phyloP scores from a whole-genome alignment of 441 rosid species.

The Macaranga tanarius region DNA sequence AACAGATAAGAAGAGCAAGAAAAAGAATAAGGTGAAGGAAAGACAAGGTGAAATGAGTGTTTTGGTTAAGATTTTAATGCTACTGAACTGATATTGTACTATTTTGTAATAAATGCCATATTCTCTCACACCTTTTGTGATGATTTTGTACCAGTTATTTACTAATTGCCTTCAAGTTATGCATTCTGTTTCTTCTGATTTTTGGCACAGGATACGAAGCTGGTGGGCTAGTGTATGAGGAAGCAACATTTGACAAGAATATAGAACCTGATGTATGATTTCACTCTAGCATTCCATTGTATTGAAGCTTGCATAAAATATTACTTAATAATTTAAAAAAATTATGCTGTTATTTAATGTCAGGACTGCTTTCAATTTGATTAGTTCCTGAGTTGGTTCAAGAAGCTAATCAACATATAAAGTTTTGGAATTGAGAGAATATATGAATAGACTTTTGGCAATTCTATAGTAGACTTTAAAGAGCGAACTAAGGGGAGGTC shows the following conservation, averaged over 20 bases:
- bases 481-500: no score
- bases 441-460: background rate
- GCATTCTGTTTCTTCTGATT: slow-evolving; percentile 11
- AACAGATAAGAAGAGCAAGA: slow-evolving; percentile 34
- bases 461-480: no score
- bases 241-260: slow-evolving; percentile 33
- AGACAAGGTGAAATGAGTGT: slow-evolving; percentile 36
- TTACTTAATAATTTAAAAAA: background rate
- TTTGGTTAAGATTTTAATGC: slow-evolving; percentile 8
- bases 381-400: background rate
- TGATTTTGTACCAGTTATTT: background rate
- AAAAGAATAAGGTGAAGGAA: slow-evolving; percentile 19
- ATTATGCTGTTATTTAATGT: background rate
- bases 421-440: background rate
- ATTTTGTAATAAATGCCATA: background rate
- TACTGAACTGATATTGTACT: background rate
- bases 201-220: slow-evolving; percentile 34
- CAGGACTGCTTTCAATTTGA: background rate
- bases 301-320: background rate
- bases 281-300: slow-evolving; percentile 7
- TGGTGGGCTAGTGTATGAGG: slow-evolving; percentile 26
- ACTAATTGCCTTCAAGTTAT: background rate
- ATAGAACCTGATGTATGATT: slow-evolving; percentile 37
- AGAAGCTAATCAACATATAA: background rate
- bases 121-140: background rate